A percentile compares a stretch with the other conserved stretches of the same genome.
Evolutionary conservation across 1,139 yeast genomes (phyloP).

Genomic region (Yamadazyma epiphylla): DNA sequence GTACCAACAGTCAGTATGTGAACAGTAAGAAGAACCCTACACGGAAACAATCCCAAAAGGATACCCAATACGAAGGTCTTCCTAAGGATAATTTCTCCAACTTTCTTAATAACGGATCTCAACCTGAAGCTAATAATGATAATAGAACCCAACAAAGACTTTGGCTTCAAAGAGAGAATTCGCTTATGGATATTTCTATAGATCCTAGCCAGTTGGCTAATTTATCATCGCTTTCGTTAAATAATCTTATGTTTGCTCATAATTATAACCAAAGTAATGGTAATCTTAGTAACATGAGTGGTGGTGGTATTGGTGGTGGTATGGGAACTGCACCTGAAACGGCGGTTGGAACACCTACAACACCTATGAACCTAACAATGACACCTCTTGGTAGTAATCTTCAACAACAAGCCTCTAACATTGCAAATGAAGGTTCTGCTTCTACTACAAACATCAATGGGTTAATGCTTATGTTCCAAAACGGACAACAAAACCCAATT

Average conservation of each 20-base stretch:
- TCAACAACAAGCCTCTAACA: too few relatives aligned
- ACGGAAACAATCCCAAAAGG: slow-evolving; percentile 9
- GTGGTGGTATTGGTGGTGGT: too few relatives aligned
- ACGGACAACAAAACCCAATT: slow-evolving; percentile 42
- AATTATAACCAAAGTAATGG: slow-evolving; percentile 22
- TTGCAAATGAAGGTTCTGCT: slow-evolving; percentile 7
- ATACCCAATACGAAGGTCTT: too few relatives aligned
- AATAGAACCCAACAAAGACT: slow-evolving; percentile 73
- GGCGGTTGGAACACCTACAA: slow-evolving; percentile 9
- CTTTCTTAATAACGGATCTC: slow-evolving; percentile 20
- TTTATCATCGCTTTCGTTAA: slow-evolving; percentile 42
- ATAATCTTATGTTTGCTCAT: slow-evolving; percentile 46
- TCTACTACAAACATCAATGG: slow-evolving; percentile 26
- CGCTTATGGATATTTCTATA: slow-evolving; percentile 53
- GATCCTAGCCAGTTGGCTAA: slow-evolving; percentile 32
- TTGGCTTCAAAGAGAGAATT: slow-evolving; percentile 79
- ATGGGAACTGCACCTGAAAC: too few relatives aligned
- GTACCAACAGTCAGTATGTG: slow-evolving; percentile 36
- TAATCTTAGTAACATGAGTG: slow-evolving; percentile 20
- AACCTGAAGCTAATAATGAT: slow-evolving; percentile 11
- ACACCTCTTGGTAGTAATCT: neutral
- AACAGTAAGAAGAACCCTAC: slow-evolving; percentile 19
- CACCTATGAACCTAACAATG: slow-evolving; percentile 5
- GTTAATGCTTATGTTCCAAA: slow-evolving; percentile 28
- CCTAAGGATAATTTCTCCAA: slow-evolving; percentile 25